phyloP scores from a whole-genome alignment of 2,329 filamentous ascomycete genomes.

The Lithohypha guttulata region DNA sequence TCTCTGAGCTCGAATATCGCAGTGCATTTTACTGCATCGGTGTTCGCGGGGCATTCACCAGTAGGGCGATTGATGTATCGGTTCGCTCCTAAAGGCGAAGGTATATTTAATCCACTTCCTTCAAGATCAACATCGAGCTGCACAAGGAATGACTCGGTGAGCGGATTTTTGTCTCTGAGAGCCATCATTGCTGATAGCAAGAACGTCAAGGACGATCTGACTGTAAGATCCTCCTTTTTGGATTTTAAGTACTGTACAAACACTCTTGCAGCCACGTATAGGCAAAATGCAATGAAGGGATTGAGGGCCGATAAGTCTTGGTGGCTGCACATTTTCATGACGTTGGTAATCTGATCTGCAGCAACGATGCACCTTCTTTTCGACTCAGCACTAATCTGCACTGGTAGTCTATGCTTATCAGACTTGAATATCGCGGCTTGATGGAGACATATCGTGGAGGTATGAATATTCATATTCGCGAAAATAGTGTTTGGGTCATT shows the following conservation, averaged over 20 bases:
- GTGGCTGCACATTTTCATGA: constrained; percentile 92
- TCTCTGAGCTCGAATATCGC: constrained; percentile 20
- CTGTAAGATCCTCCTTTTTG: constrained; percentile 67
- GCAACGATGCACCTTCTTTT: constrained; percentile 88
- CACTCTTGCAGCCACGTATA: constrained; percentile 90
- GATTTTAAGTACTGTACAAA: constrained; percentile 97
- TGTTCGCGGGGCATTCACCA: constrained; percentile 18
- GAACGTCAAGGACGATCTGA: constrained; percentile 77
- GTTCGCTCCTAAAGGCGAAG: constrained; percentile 7
- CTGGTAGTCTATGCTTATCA: constrained; percentile 71
- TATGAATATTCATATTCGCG: constrained; percentile 93
- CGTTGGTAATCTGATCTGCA: constrained; percentile 83
- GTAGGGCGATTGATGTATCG: constrained; percentile 3
- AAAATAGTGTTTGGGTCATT: constrained; percentile 78
- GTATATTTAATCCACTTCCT: constrained; percentile 32
- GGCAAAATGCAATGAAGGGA: constrained; percentile 86
- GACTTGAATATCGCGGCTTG: constrained; percentile 97
- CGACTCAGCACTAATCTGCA: constrained; percentile 72
- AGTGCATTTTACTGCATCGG: constrained; percentile 18
- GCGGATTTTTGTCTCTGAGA: constrained; percentile 73
- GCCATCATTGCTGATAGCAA: constrained; percentile 83
- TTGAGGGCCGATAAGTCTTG: constrained; percentile 87
- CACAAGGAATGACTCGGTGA: constrained; percentile 89
- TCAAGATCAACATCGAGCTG: constrained; percentile 89
- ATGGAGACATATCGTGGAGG: constrained; percentile 92